Evolutionary conservation across 768 basidiomycete species (phyloP).

Genomic region (Mycena pura): DNA sequence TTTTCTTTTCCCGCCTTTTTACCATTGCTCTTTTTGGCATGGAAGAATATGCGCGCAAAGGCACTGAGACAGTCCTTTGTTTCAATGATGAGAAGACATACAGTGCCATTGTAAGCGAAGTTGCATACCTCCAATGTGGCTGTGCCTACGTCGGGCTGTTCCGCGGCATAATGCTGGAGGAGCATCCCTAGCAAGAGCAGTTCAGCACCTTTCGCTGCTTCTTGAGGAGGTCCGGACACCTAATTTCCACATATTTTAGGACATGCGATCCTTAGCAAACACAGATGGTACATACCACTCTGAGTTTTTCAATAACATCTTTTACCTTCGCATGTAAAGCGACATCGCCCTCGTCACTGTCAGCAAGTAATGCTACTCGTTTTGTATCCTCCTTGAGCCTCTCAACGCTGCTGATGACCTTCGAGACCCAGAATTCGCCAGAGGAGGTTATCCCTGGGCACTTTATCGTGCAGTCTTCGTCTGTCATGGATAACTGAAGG

Average conservation of each 20-base stretch:
- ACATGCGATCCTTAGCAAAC: too few species aligned
- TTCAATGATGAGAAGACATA: slow-evolving; percentile 5
- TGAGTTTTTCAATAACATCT: slow-evolving; percentile 48
- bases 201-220: slow-evolving; percentile 71
- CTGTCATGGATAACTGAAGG: slow-evolving; percentile 20
- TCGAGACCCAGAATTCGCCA: slow-evolving; percentile 82
- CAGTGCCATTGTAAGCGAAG: background rate
- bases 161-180: slow-evolving; percentile 71
- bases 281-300: slow-evolving; percentile 53
- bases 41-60: slow-evolving; percentile 58
- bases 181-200: slow-evolving; percentile 74
- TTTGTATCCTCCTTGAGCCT: slow-evolving; percentile 70
- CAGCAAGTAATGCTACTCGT: slow-evolving; percentile 61
- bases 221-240: slow-evolving; percentile 50
- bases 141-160: slow-evolving; percentile 55
- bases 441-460: slow-evolving; percentile 68
- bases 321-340: slow-evolving; percentile 53
- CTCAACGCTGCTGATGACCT: slow-evolving; percentile 62
- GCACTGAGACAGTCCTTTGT: slow-evolving; percentile 67
- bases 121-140: slow-evolving; percentile 67
- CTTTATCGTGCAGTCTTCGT: slow-evolving; percentile 60
- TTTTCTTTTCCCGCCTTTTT: slow-evolving; percentile 53
- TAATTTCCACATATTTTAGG: too few species aligned
- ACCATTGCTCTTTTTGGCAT: slow-evolving; percentile 37
- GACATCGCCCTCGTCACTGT: slow-evolving; percentile 62